phyloP scores from a whole-genome alignment of 2,329 filamentous ascomycete genomes.

The Thelonectria discophora region DNA sequence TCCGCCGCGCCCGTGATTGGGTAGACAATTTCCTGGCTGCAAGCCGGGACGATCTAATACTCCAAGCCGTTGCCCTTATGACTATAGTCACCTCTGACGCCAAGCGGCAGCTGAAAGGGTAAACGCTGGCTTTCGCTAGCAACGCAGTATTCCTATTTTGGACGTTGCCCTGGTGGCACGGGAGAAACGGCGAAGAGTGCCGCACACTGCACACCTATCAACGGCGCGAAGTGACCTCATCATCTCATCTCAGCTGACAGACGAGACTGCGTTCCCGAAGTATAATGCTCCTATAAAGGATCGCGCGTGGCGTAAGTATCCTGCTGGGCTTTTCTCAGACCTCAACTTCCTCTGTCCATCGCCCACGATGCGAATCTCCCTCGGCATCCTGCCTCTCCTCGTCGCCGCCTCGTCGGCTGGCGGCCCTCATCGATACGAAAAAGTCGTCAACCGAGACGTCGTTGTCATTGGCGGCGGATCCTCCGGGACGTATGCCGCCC shows the following conservation, averaged over 20 bases:
- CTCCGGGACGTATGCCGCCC: constrained; percentile 8
- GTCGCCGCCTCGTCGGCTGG: background rate
- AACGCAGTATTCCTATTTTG: too few relatives aligned
- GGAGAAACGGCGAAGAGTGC: background rate
- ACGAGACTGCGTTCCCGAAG: too few relatives aligned
- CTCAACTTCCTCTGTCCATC: too few relatives aligned
- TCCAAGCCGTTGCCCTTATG: too few relatives aligned
- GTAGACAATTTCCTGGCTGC: background rate
- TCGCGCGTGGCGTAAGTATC: too few relatives aligned
- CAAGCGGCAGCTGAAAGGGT: too few relatives aligned
- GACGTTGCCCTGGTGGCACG: background rate
- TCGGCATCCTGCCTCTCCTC: background rate
- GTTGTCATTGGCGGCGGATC: constrained; percentile 17
- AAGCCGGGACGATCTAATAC: background rate
- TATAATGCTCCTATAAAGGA: background rate
- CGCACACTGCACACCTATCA: too few relatives aligned
- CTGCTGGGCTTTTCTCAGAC: too few relatives aligned
- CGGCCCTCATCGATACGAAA: background rate
- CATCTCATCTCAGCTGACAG: background rate
- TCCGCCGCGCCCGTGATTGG: background rate
- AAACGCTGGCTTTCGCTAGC: too few relatives aligned
- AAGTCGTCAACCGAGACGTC: constrained; percentile 11
- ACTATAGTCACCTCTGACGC: too few relatives aligned
- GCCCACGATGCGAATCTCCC: constrained; percentile 7
- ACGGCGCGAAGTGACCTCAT: too few relatives aligned